Evolutionary conservation across 1,284 basidiomycete genomes (phyloP).

Genomic region (Cerioporus squamosus): DNA sequence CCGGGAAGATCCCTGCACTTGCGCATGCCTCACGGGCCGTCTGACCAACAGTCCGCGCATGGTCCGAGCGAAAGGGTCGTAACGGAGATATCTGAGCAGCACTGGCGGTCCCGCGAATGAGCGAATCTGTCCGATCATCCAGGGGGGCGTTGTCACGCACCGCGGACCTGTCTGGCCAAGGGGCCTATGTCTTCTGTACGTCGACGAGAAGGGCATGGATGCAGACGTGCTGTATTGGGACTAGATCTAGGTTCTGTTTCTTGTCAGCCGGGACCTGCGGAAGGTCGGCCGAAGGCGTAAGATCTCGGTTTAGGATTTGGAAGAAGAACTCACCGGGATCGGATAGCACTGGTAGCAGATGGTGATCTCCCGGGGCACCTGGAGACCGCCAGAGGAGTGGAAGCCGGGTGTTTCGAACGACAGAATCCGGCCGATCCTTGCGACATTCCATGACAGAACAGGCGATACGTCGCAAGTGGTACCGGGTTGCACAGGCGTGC

Average conservation of each 20-base stretch:
- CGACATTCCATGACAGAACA: constrained; percentile 13
- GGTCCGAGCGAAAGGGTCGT: background rate
- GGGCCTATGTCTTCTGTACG: constrained; percentile 14
- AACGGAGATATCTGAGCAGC: constrained; percentile 19
- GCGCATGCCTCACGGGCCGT: constrained; percentile 21
- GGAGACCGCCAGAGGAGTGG: constrained; percentile 16
- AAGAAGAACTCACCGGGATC: constrained; percentile 24
- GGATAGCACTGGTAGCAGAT: constrained; percentile 21
- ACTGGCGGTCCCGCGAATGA: constrained; percentile 25
- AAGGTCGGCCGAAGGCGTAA: constrained; percentile 17
- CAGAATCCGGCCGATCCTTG: constrained; percentile 10
- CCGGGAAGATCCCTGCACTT: constrained; percentile 6
- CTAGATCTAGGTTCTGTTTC: constrained; percentile 17
- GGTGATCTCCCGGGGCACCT: constrained; percentile 26
- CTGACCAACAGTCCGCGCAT: background rate
- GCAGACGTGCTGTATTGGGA: constrained; percentile 8
- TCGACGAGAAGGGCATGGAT: constrained; percentile 14
- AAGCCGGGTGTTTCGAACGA: background rate
- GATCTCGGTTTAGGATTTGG: constrained; percentile 24
- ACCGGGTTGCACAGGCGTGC: background rate
- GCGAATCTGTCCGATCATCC: constrained; percentile 28
- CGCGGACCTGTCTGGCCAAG: constrained; percentile 18
- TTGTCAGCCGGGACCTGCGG: constrained; percentile 18
- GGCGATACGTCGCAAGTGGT: constrained; percentile 5
- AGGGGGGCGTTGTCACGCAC: constrained; percentile 21